Conservation (phyloP, 805 yeast species). For the Schizosaccharomyces osmophilus region DNA sequence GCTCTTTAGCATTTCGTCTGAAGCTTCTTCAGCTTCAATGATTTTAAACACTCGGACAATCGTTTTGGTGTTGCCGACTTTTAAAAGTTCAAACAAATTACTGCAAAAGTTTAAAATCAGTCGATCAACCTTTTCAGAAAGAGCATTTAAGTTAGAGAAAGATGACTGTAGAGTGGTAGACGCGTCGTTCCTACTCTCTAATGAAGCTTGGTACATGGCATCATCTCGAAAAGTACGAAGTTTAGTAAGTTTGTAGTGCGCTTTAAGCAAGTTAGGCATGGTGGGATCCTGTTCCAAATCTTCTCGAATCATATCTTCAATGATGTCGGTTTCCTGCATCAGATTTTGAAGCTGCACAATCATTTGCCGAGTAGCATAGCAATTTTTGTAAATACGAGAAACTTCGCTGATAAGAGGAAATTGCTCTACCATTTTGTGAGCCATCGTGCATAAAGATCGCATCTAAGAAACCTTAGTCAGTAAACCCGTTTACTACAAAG, state of each 20-base stretch:
- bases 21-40: slow-evolving; percentile 54
- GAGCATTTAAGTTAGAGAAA: slow-evolving; percentile 23
- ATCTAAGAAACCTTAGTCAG: slow-evolving; percentile 3
- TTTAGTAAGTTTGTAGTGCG: slow-evolving; percentile 46
- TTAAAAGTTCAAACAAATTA: slow-evolving; percentile 46
- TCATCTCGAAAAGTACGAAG: slow-evolving; percentile 63
- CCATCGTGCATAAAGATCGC: slow-evolving; percentile 4
- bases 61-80: slow-evolving; percentile 40
- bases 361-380: slow-evolving; percentile 42
- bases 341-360: slow-evolving; percentile 37
- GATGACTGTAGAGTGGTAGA: slow-evolving; percentile 30
- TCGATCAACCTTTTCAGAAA: slow-evolving; percentile 35
- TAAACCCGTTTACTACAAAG: background rate
- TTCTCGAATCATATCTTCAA: slow-evolving; percentile 29
- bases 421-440: slow-evolving; percentile 23
- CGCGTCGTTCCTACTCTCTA: slow-evolving; percentile 29
- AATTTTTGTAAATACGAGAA: slow-evolving; percentile 43
- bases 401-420: slow-evolving; percentile 36
- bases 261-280: slow-evolving; percentile 31
- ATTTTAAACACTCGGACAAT: slow-evolving; percentile 52
- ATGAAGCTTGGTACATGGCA: slow-evolving; percentile 27
- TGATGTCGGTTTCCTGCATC: slow-evolving; percentile 23
- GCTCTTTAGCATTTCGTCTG: slow-evolving; percentile 22
- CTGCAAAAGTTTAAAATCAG: slow-evolving; percentile 40
- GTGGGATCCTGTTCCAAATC: slow-evolving; percentile 9